Percentiles rank a stretch among this genome's conserved stretches.
Evolutionary conservation across 306 rosid genomes (phyloP).

Genomic region (Phaseolus lunatus): DNA sequence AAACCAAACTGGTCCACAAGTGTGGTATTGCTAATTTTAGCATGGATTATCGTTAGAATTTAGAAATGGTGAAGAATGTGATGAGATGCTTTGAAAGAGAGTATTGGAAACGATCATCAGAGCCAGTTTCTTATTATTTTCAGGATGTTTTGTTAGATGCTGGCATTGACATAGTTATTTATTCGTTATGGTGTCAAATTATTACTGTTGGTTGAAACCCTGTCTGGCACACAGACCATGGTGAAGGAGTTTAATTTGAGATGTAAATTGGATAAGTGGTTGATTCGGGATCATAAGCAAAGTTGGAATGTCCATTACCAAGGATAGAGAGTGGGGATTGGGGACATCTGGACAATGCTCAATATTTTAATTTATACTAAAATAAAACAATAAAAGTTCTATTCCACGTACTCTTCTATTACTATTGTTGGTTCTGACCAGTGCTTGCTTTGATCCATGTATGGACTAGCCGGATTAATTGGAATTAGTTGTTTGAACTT

Average conservation of each 20-base stretch:
- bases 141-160: neutral
- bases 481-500: conserved; percentile 13
- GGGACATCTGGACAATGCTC: conserved; percentile 1
- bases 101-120: neutral
- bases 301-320: conserved; percentile 5
- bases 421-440: neutral
- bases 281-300: neutral
- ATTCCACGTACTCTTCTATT: neutral
- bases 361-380: neutral
- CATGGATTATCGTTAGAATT: neutral
- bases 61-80: conserved; percentile 2
- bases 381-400: neutral
- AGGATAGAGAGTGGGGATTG: neutral
- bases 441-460: neutral
- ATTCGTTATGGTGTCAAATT: conserved; percentile 1
- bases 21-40: neutral
- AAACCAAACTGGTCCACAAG: neutral
- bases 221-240: neutral
- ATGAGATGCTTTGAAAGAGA: neutral
- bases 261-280: neutral
- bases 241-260: conserved; percentile 1
- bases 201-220: neutral
- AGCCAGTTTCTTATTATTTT: neutral
- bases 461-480: neutral
- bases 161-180: neutral